Evolutionary conservation across 345 rosid genomes (phyloP), one percentile per base, ranked within the genome.

Genomic region (Orychophragmus violaceus): DNA sequence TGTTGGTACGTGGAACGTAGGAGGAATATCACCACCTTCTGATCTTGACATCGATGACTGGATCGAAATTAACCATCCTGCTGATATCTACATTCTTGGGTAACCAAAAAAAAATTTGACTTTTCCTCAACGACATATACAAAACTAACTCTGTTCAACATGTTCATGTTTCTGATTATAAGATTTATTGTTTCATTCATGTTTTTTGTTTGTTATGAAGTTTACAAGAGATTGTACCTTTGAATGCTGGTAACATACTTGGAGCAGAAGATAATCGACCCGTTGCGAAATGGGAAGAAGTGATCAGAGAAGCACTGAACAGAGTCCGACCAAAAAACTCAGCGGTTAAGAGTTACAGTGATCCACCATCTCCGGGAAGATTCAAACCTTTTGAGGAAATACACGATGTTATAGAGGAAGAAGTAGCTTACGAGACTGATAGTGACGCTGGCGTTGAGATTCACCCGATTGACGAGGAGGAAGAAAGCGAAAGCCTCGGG

Each of bases 1-100:
- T 19, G 87, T 79, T 68, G 90, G 90, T 52, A 93, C 98, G 16
- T 93, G 98, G 98, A 93, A 93, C 76, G 98, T 86, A 48, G 98
- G 87, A 72, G 97, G 96, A 59, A 82, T 71, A 68, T 71, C 85
- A 64, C 98, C 98, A 46, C 83, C 91, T 1, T 88, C 86, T 64
- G 96, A 88, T 74, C 86, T 90, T 14, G 96, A 81, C 76, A 85
- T 93, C 37, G 97, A 93, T 75, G 94, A 86, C 16, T 93, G 96
- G 98, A 82, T 93, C 29, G 83, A 79, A 62, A 74, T 70, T 23
- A 72, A 79, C 65, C 86, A 90, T 7, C 94, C 97, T 49, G 96
- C 98, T 54, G 98, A 93, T 74, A 80, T 93, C 57, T 91, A 84
- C 74, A 85, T 90, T 66, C 69, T 90, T 14, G 97, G 97, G 97